Base-by-base conservation (phyloP, 768 basidiomycete species). In the Lyophyllum semitale region DNA sequence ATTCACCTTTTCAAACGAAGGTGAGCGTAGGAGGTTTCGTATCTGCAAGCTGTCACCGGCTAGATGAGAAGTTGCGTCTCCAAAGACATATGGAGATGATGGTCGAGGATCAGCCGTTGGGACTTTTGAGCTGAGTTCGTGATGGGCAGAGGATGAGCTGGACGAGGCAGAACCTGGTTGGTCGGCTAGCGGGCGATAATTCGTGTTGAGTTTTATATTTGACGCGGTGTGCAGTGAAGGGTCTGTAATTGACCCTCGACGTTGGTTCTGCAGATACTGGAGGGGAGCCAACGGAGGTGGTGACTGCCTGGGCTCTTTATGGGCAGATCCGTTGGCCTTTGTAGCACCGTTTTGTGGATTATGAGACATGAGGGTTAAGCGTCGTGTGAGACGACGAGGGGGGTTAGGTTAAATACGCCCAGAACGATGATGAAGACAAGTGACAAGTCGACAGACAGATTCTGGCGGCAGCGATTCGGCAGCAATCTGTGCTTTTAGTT, bases 161-260 rank as follows among this genome's bases (percentile, higher is more conserved):
- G 71, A 68, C 20, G 68, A 67, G 26, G 64, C 59, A 1, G 66
- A 54, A 27, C 44, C 49, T 13, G 60, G 62, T 40, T 65, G 68
- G 30, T 71, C 68, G 8, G 54, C 32, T 30, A 53, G 61, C 37
- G 61, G 62, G 25, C 67, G 68, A 59, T 66, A 67, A 35, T 22
- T 58, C 41, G 62, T 58, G 64, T 62, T 65, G 29, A 63, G 58
- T 54, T 72, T 73, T 41, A 64, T 45, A 48, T 51, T 68, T 4
- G 77, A 70, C 25, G 83, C 76, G 55, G 85, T 84, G 71, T 90
- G 88, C 47, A 91, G 78, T 38, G 87, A 85, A 3, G 90, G 90
- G 75, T 93, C 91, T 8, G 90, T 90, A 66, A 91, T 87, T 1
- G 91, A 92, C 55, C 89, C 89, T 54, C 89, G 75, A n/a, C 90